Evolutionary conservation across 2,329 filamentous ascomycete genomes (phyloP).

Genomic region (Ophiostoma triangulosporum): DNA sequence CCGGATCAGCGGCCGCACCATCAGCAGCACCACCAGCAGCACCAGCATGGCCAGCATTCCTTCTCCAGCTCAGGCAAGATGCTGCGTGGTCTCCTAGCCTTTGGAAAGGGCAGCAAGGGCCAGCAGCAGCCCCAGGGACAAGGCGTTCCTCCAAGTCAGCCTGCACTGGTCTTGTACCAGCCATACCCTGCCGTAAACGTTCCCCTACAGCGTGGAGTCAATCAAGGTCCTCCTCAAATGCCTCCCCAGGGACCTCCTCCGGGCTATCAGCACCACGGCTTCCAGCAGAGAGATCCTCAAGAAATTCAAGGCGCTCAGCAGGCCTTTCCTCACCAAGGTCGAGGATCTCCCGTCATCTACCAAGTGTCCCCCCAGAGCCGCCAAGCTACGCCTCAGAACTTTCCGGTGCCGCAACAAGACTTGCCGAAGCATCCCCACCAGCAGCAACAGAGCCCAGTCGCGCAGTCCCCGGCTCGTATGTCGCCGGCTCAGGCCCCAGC

Average conservation of each 20-base stretch:
- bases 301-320: background rate
- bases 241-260: background rate
- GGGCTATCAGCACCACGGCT: background rate
- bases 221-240: background rate
- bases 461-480: background rate
- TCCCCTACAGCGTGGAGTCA: background rate
- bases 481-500: background rate
- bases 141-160: background rate
- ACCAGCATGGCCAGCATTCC: background rate
- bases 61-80: constrained; percentile 4
- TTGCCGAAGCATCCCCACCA: background rate
- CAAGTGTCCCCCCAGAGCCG: constrained; percentile 8
- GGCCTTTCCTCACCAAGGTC: background rate
- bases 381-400: constrained; percentile 6
- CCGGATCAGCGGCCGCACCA: background rate
- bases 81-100: constrained; percentile 6
- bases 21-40: background rate
- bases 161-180: background rate
- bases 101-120: constrained; percentile 8
- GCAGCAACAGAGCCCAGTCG: background rate
- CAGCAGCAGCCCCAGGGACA: background rate
- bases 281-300: background rate
- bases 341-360: background rate
- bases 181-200: background rate
- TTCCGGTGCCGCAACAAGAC: background rate